Evolutionary conservation across 768 basidiomycete species (phyloP), one percentile per base, ranked within the genome.

Genomic region (Termitomyces sp.): DNA sequence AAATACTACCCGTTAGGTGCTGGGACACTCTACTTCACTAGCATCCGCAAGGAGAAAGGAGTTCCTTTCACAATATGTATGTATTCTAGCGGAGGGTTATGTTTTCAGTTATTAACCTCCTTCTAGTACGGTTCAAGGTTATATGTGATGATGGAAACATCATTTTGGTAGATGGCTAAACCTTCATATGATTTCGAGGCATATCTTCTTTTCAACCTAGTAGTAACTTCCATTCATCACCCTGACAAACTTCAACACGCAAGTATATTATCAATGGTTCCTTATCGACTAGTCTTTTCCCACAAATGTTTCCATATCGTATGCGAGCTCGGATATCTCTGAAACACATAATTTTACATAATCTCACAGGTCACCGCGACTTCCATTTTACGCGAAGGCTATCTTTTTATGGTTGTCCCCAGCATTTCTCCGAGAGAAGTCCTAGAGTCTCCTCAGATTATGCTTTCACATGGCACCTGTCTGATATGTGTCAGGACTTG

Each of bases 1-100:
- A 39, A 39, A 29, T 41, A 60, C 20, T 20, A 29, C 24, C 45
- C 29, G 26, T 6, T 57, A 90, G 89, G 81, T 22, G 77, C 83
- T 20, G 90, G 90, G 6, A 92, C 88, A 18, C 69, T 92, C 2
- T 92, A 92, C 66, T 92, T 92, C 68, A 92, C 90, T 2, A 91
- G 88, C 68, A 86, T 92, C 56, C 80, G 90, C 44, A 86, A 83
- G 72, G 82, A 79, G 16, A 92, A 90, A 65, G 89, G 88, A 9
- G 72, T 80, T 41, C 81, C 80, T 1, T 92, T 88, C 68, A 83
- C 80, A 34, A 84, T 86, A 4, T 66, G 88, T 92, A 69, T 60
- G 86, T 24, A 13, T n/a, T 42, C 37, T 37, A n/a, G 51, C 51
- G 55, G 18, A 44, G 5, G 26, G 33, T 29, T 39, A 20, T 34